phyloP scores from a whole-genome alignment of 768 basidiomycete genomes.

The Tulasnella calospora region DNA sequence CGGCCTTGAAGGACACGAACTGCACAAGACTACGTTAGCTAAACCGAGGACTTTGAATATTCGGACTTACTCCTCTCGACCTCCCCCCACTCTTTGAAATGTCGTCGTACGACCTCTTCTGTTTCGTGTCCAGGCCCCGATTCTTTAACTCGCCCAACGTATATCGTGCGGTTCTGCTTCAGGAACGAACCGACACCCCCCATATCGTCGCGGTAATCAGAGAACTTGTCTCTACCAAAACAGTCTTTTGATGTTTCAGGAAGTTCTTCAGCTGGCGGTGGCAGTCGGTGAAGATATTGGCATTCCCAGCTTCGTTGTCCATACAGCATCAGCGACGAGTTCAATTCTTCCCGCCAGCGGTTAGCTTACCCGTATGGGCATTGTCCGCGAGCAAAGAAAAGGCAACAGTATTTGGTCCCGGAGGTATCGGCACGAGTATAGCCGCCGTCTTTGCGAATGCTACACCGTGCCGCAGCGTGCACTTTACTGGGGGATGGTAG shows the following conservation, averaged over 20 bases:
- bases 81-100: slow-evolving; percentile 94
- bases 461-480: slow-evolving; percentile 89
- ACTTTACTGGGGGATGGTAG: slow-evolving; percentile 59
- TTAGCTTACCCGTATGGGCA: slow-evolving; percentile 87
- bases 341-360: slow-evolving; percentile 29
- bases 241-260: slow-evolving; percentile 95
- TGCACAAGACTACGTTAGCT: slow-evolving; percentile 33
- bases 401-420: slow-evolving; percentile 85
- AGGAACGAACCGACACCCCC: slow-evolving; percentile 98
- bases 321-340: neutral
- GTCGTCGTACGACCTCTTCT: slow-evolving; percentile 81
- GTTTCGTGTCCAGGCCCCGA: slow-evolving; percentile 83
- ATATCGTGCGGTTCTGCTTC: slow-evolving; percentile 88
- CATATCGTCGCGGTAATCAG: slow-evolving; percentile 98
- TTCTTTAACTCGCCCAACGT: slow-evolving; percentile 91
- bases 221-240: slow-evolving; percentile 93
- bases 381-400: slow-evolving; percentile 94
- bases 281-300: slow-evolving; percentile 88
- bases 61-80: slow-evolving; percentile 76
- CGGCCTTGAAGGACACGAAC: slow-evolving; percentile 91
- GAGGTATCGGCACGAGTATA: slow-evolving; percentile 93
- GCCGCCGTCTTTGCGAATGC: slow-evolving; percentile 81
- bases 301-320: slow-evolving; percentile 54
- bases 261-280: slow-evolving; percentile 58
- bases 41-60: neutral